Percentiles rank a stretch among this genome's conserved stretches.
Conservation (phyloP, 495 filamentous ascomycete species). For the Penicillium coprophilum region DNA sequence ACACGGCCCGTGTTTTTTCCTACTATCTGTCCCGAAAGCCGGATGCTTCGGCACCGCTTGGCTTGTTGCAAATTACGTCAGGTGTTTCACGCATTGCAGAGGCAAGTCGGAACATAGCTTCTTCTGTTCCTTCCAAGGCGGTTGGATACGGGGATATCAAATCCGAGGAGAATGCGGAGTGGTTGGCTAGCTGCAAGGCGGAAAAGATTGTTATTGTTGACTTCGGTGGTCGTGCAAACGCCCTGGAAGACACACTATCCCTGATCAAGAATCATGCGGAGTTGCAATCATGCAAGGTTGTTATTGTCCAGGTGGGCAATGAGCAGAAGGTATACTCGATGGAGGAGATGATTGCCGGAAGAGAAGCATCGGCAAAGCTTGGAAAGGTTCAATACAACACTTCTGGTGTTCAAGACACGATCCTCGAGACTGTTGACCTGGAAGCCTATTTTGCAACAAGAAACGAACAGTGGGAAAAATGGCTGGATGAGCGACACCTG, state of each 20-base stretch:
- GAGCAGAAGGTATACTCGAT: slow-evolving; percentile 37
- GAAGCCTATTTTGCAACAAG: slow-evolving; percentile 33
- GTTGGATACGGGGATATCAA: slow-evolving; percentile 26
- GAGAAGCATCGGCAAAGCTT: slow-evolving; percentile 12
- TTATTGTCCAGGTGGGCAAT: slow-evolving; percentile 43
- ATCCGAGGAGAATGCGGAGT: slow-evolving; percentile 13
- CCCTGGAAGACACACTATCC: slow-evolving; percentile 34
- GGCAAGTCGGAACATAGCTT: slow-evolving; percentile 26
- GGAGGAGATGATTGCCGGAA: slow-evolving; percentile 20
- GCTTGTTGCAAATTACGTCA: slow-evolving; percentile 32
- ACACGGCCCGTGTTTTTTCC: slow-evolving; percentile 48
- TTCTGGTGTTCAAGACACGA: slow-evolving; percentile 38
- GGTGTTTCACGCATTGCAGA: slow-evolving; percentile 22
- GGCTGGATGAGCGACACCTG: slow-evolving; percentile 31
- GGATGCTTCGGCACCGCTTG: slow-evolving; percentile 19
- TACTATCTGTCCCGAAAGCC: slow-evolving; percentile 25
- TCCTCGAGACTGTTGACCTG: slow-evolving; percentile 30
- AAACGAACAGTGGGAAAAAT: slow-evolving; percentile 31
- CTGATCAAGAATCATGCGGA: slow-evolving; percentile 20
- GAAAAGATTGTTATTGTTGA: slow-evolving; percentile 51
- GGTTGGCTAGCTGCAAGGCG: slow-evolving; percentile 18
- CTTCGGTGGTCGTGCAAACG: slow-evolving; percentile 49
- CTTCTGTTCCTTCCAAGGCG: slow-evolving; percentile 19
- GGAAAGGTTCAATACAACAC: slow-evolving; percentile 45
- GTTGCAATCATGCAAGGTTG: slow-evolving; percentile 19